These are phyloP conservation scores for Solanum sitiens DNA, from an alignment of 257 asterid species.

Conservation along the genomic window DNA sequence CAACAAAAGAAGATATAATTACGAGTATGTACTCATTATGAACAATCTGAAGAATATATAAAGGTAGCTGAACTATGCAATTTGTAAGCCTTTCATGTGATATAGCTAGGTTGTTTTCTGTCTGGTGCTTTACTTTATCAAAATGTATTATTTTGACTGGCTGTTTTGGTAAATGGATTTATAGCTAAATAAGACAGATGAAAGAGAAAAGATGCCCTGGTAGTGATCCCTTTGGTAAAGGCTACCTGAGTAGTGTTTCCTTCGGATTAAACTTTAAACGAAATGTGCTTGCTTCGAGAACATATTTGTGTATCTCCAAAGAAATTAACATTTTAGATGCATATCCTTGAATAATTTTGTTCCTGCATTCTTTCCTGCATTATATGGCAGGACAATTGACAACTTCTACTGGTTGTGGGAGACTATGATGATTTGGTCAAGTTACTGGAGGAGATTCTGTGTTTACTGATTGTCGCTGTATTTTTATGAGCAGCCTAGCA, in stretches of 20 bases:
- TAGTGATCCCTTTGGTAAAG: neutral
- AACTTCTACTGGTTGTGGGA: conserved; percentile 44
- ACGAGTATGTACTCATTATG: neutral
- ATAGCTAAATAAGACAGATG: neutral
- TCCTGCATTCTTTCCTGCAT: conserved; percentile 10
- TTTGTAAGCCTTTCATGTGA: neutral
- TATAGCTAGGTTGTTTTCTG: neutral
- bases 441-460: conserved; percentile 24
- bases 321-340: neutral
- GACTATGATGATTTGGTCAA: conserved; percentile 53
- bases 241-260: neutral
- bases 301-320: neutral
- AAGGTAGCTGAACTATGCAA: neutral
- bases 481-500: neutral
- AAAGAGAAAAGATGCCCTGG: neutral
- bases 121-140: neutral
- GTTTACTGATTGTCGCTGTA: neutral
- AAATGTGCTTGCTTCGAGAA: neutral
- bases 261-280: neutral
- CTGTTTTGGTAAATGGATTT: neutral
- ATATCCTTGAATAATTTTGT: neutral
- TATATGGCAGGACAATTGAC: conserved; percentile 53
- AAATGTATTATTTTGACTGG: neutral
- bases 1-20: neutral
- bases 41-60: neutral